These are phyloP conservation scores for Fraxinus paxiana DNA, from an alignment of 305 asterid species.

Conservation along the genomic window DNA sequence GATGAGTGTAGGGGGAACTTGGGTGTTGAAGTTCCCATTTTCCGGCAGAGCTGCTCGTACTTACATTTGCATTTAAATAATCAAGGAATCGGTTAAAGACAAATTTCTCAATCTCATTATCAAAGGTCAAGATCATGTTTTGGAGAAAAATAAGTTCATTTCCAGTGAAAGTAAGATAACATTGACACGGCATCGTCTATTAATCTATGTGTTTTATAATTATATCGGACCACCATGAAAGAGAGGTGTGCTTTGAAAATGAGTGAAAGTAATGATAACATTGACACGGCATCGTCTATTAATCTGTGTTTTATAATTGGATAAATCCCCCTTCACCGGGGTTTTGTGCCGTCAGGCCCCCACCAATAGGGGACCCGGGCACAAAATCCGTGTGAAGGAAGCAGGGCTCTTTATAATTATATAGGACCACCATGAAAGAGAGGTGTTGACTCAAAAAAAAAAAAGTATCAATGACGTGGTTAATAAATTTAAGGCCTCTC, in stretches of 20 bases:
- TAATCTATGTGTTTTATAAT: too few relatives aligned
- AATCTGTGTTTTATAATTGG: too few relatives aligned
- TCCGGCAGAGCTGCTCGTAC: neutral
- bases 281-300: neutral
- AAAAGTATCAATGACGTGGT: too few relatives aligned
- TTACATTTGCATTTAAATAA: neutral
- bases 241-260: too few relatives aligned
- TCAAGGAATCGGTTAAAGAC: neutral
- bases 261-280: neutral
- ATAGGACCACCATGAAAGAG: neutral
- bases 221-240: too few relatives aligned
- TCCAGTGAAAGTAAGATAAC: neutral
- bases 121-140: neutral
- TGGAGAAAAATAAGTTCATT: neutral
- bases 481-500: too few relatives aligned
- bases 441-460: too few relatives aligned
- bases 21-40: constrained; percentile 17
- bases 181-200: neutral
- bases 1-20: constrained; percentile 31
- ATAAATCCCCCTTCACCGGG: too few relatives aligned
- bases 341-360: too few relatives aligned
- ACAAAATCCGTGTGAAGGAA: too few relatives aligned
- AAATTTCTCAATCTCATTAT: neutral
- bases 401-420: too few relatives aligned
- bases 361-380: too few relatives aligned